Conservation (phyloP, 768 basidiomycete species). For the Fistulinella prunicolor region DNA sequence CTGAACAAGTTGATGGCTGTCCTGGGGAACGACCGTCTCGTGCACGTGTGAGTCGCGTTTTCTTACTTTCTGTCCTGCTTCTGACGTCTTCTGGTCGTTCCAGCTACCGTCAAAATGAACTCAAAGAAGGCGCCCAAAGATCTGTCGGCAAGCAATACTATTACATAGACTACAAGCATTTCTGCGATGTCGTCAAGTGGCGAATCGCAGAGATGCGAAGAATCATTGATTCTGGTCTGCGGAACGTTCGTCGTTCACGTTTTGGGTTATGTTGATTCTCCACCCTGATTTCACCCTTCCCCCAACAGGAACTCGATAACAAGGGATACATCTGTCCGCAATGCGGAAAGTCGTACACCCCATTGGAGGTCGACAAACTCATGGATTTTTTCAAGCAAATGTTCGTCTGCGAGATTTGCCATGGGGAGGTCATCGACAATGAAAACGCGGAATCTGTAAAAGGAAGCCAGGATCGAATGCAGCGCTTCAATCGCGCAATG, state of each 20-base stretch:
- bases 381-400: conserved; percentile 66
- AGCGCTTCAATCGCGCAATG: conserved; percentile 90
- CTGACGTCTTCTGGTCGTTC: background rate
- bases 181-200: conserved; percentile 99
- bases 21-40: conserved; percentile 71
- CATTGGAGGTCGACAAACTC: conserved; percentile 81
- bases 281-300: background rate
- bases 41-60: conserved; percentile 60
- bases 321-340: conserved; percentile 96
- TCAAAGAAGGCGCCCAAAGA: conserved; percentile 86
- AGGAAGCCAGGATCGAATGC: conserved; percentile 93
- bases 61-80: background rate
- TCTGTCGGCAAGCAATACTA: conserved; percentile 90
- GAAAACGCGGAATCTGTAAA: conserved; percentile 83
- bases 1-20: conserved; percentile 86
- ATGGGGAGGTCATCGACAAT: conserved; percentile 84
- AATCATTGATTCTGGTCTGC: conserved; percentile 83
- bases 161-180: conserved; percentile 93
- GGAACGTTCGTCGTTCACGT: conserved; percentile 61
- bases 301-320: conserved; percentile 82
- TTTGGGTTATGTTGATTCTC: background rate
- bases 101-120: conserved; percentile 88
- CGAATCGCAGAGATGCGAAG: conserved; percentile 89
- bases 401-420: conserved; percentile 87
- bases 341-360: conserved; percentile 80